Evolutionary conservation across 768 basidiomycete genomes (phyloP), one percentile per base, ranked within the genome.

Genomic region (Termitomyces sp.): DNA sequence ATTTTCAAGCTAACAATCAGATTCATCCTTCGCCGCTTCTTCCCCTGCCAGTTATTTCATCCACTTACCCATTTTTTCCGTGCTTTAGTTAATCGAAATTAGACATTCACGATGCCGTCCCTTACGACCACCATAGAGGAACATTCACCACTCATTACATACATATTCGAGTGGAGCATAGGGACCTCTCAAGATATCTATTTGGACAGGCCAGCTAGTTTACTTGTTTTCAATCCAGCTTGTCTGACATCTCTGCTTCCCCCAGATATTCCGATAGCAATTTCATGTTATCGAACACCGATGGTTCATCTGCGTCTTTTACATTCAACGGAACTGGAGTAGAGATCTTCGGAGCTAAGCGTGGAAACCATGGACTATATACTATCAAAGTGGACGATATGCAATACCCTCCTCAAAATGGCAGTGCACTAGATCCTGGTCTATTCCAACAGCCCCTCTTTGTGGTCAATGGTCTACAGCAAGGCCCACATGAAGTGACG

Each of bases 271-370:
- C 74, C 4, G 68, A 71, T 15, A 75, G 74, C 49, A 79, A 75
- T 42, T 83, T 79, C 59, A 77, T 72, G 61, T 69, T 62, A 5
- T 79, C 81, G 4, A 69, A 73, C n/a, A 66, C 38, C 6, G 32
- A 32, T 5, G 68, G 71, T 11, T 79, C 79, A 7, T 64, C 62
- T 28, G 76, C 72, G 5, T 74, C 72, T 0, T 78, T 84, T 63
- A 59, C 66, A 28, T 85, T 84, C 73, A 80, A 80, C 46, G 84
- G 84, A 15, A 82, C 77, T 9, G 76, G 73, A 5, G 67, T 85
- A 22, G 76, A 77, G 70, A 67, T 85, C 11, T 85, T 76, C 59
- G 85, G 85, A 7, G 77, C 82, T 2, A 80, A 81, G 57, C 75
- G 83, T 24, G 44, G 58, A 7, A 81, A 82, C 57, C 81, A 84